Evolutionary conservation across 257 asterid species (phyloP), one percentile per base, ranked within the genome.

Genomic region (Lycium barbarum): DNA sequence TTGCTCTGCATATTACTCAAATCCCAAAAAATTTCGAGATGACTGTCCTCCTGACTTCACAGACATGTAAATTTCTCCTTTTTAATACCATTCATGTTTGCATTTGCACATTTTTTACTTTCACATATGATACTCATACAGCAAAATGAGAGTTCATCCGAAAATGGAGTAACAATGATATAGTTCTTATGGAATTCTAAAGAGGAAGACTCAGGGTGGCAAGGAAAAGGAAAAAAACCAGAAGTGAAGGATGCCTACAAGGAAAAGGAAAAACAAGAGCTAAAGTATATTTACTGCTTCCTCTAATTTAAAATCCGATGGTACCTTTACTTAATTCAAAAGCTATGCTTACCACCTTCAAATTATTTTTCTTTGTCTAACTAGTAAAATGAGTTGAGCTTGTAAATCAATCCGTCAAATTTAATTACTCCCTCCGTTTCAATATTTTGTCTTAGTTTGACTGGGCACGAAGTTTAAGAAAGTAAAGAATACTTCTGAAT

Each of bases 331-430:
- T 62, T 73, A 0, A 10, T 47, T 73, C 80, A 45, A 72, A 18
- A 72, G 38, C n/a, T n/a, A 53, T 9, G 3, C n/a, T 5, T 45
- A 18, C 3, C 54, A 2, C 33, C 15, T 40, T 3, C 55, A 38
- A 40, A 43, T 9, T 71, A 35, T 71, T 71, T 71, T 43, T 18
- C 79, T 40, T 71, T 62, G 68, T 71, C 79, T 43, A 71, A 43
- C 55, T 71, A 71, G 79, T 71, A 43, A 47, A 38, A 40, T 18
- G 35, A 40, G 17, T 9, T 71, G 57, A 43, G 55, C 54, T 18
- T 43, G 54, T 71, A 40, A 71, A 4, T 18, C 17, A 71, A 71
- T 17, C 55, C 55, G 35, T 40, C 55, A 18, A 71, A 71, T 43
- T 18, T 18, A 70, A 5, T 70, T 38, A 71, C 9, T 26, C 33